Conservation (phyloP, 176 grass and related monocot genomes). For the Alloteropsis semialata region DNA sequence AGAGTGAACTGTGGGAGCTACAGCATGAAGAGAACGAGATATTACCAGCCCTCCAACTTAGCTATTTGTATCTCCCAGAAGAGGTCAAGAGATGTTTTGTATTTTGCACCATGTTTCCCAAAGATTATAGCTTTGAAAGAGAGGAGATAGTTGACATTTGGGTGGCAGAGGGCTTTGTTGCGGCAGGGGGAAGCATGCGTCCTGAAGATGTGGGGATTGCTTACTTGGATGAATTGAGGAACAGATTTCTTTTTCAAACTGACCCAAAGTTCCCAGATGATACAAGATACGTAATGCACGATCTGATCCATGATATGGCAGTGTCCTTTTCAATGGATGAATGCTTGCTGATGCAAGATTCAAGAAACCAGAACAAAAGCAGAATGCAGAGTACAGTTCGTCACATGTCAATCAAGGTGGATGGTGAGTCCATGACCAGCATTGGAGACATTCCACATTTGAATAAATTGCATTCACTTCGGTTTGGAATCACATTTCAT, state of each 20-base stretch:
- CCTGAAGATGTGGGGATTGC: slow-evolving; percentile 8
- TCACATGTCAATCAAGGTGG: not conserved
- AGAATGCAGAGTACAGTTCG: not conserved
- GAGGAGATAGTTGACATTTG: not conserved
- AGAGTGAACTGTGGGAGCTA: slow-evolving; percentile 37
- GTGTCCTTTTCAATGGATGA: slow-evolving; percentile 16
- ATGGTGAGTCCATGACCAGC: not conserved
- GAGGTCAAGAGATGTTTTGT: slow-evolving; percentile 38
- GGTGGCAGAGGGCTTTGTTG: too few species aligned
- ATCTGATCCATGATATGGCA: slow-evolving; percentile 45
- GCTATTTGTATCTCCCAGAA: slow-evolving; percentile 41
- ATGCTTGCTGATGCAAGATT: slow-evolving; percentile 3
- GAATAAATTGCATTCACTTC: not conserved
- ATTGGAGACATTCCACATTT: not conserved
- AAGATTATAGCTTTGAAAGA: slow-evolving; percentile 16
- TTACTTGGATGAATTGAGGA: not conserved
- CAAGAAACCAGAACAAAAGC: not conserved
- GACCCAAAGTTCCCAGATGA: not conserved
- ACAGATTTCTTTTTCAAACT: slow-evolving; percentile 22
- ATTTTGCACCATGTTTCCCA: slow-evolving; percentile 38
- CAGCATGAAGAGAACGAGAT: slow-evolving; percentile 22
- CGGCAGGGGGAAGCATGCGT: not conserved
- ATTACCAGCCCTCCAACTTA: slow-evolving; percentile 36
- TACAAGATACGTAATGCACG: slow-evolving; percentile 25
- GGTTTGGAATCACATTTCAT: not conserved